phyloP scores from a whole-genome alignment of 2,329 filamentous ascomycete species.

The Cladosporium phlei region DNA sequence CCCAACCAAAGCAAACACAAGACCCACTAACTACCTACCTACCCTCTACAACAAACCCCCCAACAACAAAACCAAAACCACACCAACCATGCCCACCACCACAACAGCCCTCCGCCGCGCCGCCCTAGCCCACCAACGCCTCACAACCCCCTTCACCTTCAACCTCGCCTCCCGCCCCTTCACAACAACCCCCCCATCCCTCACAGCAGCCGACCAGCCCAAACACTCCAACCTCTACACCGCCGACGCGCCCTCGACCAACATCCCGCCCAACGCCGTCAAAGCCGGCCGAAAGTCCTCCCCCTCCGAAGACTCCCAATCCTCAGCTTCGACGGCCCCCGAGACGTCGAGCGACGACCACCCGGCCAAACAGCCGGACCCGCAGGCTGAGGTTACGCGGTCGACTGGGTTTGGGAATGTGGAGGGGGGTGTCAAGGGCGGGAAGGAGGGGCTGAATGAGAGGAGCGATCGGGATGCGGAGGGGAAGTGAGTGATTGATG shows the following conservation, averaged over 20 bases:
- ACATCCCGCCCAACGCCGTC: constrained; percentile 1
- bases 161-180: background rate
- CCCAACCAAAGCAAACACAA: no score
- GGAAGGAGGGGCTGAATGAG: constrained; percentile 29
- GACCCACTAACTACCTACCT: no score
- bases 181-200: background rate
- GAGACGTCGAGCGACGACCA: constrained; percentile 31
- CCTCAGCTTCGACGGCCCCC: constrained; percentile 29
- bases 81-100: background rate
- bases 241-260: background rate
- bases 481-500: background rate
- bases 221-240: no score
- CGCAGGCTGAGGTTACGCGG: constrained; percentile 29
- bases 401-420: constrained; percentile 31
- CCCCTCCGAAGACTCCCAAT: constrained; percentile 20
- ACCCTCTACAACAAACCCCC: no score
- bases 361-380: constrained; percentile 36
- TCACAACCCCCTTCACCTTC: background rate
- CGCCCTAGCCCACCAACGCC: background rate
- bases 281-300: background rate
- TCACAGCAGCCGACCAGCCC: no score
- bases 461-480: constrained; percentile 12
- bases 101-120: background rate
- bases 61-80: background rate
- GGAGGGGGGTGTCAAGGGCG: constrained; percentile 30